Evolutionary conservation across 805 yeast genomes (phyloP).

Genomic region (Ogataea nakhonphanomensis): DNA sequence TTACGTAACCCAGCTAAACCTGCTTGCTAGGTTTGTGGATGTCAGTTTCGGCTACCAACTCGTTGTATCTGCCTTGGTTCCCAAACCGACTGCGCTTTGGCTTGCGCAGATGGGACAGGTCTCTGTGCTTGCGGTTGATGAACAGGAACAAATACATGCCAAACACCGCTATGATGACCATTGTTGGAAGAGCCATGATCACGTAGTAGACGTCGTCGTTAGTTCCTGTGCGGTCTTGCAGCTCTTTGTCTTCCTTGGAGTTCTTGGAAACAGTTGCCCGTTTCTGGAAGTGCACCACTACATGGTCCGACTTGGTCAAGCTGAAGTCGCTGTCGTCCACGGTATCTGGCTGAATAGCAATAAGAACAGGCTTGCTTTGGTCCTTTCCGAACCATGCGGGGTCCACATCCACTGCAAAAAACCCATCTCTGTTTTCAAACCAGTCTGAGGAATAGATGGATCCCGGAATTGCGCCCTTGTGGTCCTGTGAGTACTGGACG

Average conservation of each 20-base stretch:
- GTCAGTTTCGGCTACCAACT: constrained; percentile 29
- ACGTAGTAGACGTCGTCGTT: constrained; percentile 49
- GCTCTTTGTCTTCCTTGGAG: constrained; percentile 30
- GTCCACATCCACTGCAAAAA: constrained; percentile 55
- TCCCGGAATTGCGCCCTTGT: constrained; percentile 32
- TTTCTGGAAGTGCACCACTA: constrained; percentile 45
- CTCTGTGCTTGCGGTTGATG: constrained; percentile 54
- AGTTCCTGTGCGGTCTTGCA: constrained; percentile 40
- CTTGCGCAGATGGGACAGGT: constrained; percentile 42
- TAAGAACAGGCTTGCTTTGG: constrained; percentile 51
- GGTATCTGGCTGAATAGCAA: constrained; percentile 72
- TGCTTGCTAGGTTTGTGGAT: constrained; percentile 28
- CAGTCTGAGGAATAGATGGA: constrained; percentile 69
- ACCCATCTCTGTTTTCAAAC: constrained; percentile 60
- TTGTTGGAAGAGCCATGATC: constrained; percentile 65
- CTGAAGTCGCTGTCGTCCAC: constrained; percentile 65
- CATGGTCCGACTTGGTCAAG: constrained; percentile 39
- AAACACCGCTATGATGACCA: constrained; percentile 56
- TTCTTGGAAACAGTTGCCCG: constrained; percentile 54
- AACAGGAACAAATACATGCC: constrained; percentile 63
- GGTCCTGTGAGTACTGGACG: constrained; percentile 14
- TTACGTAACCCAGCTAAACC: constrained; percentile 2
- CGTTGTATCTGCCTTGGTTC: constrained; percentile 28
- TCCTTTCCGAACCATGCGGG: constrained; percentile 62
- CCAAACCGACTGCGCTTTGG: constrained; percentile 36